Base-by-base conservation (phyloP, 768 basidiomycete species). In the Ephemerocybe angulata region DNA sequence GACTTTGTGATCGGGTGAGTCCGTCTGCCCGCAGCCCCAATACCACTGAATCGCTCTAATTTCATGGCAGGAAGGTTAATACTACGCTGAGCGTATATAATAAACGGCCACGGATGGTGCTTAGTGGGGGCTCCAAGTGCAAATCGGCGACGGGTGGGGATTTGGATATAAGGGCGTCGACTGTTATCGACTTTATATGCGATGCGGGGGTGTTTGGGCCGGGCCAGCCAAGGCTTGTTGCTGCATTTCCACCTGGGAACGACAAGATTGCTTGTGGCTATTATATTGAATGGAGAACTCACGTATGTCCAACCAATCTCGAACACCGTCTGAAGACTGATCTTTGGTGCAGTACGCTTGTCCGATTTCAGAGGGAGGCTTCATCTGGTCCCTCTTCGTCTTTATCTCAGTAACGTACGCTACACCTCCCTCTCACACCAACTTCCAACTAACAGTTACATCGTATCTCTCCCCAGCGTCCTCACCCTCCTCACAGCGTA, bases 201-300 rank as follows among this genome's bases (percentile, higher is more conserved):
- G 90, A 91, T 57, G 75, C 73, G 11, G 76, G 81, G 2, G 80
- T 85, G 6, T 83, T 80, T 61, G 78, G 79, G 5, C 68, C 71
- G 49, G 87, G 88, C 60, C 64, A 58, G 59, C 78, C 79, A 10
- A 64, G 72, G 17, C 75, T 94, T 3, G 67, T 91, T 2, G 85
- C 82, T 1, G 83, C 87, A 47, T 79, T 92, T 22, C 88, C 88
- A 4, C 82, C 83, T 7, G 72, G 73, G 8, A 79, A 81, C 15
- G 83, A 87, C 30, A 80, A 85, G 8, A 64, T 64, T 25, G 83
- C 82, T n/a, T 95, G 93, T 66, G 80, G 84, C 12, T 93, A 86
- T 65, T 81, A 88, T 55, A 70, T 95, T 35, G 90, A 94, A 72
- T 95, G 93, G 93, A 75, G 79, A 53, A 93, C 88, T 4, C 84